phyloP scores from a whole-genome alignment of 225 moss, liverwort and hornwort genomes.

The Lunularia cruciata region DNA sequence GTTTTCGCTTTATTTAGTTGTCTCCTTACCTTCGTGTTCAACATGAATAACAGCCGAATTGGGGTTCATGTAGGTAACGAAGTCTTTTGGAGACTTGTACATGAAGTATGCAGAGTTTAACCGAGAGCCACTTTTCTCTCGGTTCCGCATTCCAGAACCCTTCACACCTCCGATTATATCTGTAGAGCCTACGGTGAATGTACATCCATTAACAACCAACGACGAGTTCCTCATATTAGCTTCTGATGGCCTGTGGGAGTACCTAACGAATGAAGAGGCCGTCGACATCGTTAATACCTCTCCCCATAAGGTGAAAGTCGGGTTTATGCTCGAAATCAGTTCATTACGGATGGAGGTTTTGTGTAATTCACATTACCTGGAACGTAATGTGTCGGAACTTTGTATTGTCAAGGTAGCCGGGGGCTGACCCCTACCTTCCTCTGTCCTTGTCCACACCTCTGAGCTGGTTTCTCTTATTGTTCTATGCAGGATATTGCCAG shows the following conservation, averaged over 20 bases:
- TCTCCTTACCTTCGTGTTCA: too few species aligned
- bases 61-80: constrained; percentile 30
- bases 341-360: too few species aligned
- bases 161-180: constrained; percentile 49
- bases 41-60: neutral
- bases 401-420: too few species aligned
- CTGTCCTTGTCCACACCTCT: too few species aligned
- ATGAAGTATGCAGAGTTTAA: constrained; percentile 50
- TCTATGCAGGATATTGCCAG: constrained; percentile 41
- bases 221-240: constrained; percentile 50
- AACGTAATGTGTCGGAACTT: too few species aligned
- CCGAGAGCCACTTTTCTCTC: constrained; percentile 43
- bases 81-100: constrained; percentile 46
- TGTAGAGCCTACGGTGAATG: constrained; percentile 39
- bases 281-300: constrained; percentile 34
- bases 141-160: constrained; percentile 48
- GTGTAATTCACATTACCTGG: too few species aligned
- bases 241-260: constrained; percentile 50
- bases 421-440: too few species aligned
- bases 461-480: neutral
- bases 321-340: neutral
- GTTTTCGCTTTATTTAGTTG: too few species aligned
- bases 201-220: constrained; percentile 29
- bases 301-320: constrained; percentile 30
- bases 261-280: constrained; percentile 42